Base-by-base conservation (phyloP, 1,139 yeast species). In the Candida sp. region DNA sequence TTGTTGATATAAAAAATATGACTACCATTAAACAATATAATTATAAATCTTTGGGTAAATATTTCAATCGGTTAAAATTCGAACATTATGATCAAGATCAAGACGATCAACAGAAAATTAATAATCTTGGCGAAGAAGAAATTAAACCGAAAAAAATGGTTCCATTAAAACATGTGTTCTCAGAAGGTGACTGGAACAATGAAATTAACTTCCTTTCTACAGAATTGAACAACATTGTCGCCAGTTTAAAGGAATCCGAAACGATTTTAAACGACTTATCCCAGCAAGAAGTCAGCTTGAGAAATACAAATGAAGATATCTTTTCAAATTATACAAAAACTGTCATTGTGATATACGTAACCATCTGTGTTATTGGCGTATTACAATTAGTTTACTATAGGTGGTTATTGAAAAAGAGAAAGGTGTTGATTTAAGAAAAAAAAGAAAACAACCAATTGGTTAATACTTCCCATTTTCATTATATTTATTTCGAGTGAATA, bases 291-390 rank as follows among this genome's bases (percentile, higher is more conserved):
- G 57, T 50, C 21, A 56, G 55, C 47, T 57, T 72, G 41, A 53
- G 79, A 46, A 70, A 71, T 49, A 62, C 61, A 37, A 73, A 73
- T 52, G 79, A 73, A 49, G 59, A 55, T 21, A 72, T 73, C 32
- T 73, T 52, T 45, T 54, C 63, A 25, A 62, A 61, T 19, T 70
- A 68, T 53, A 68, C 73, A 21, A 48, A 48, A 29, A 52, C 58
- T 21, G 56, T 71, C 12, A 55, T 65, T 35, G 45, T 56, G 6
- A 44, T 72, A 19, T 51, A 70, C 29, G 46, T 57, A 15, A 50
- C 60, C 15, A 70, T 68, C 12, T 49, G 57, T 22, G 45, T 59
- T 2, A 58, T 64, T 49, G 75, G 76, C 1, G 15, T 61, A 6
- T 43, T 54, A 25, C 76, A 70, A 47, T 42, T 64, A 22, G 32